Percentiles rank a stretch among this genome's conserved stretches.
Conservation (phyloP, 2,329 filamentous ascomycete genomes). For the Colletotrichum orbiculare region DNA sequence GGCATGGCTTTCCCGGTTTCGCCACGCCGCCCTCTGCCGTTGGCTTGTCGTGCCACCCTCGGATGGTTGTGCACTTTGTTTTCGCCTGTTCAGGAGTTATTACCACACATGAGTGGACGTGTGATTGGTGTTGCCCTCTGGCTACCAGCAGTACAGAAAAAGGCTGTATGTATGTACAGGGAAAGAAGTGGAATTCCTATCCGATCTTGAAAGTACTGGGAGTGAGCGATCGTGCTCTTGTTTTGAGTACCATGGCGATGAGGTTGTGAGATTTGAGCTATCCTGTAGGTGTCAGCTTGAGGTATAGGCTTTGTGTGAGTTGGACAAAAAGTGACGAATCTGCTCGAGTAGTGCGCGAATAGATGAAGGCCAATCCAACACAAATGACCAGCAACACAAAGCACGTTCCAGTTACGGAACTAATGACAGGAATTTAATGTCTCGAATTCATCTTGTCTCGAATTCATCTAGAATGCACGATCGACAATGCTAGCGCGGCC, state of each 20-base stretch:
- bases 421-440: no score
- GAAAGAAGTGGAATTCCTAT: constrained; percentile 28
- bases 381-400: no score
- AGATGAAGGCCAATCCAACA: no score
- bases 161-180: constrained; percentile 32
- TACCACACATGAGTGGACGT: constrained; percentile 6
- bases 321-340: no score
- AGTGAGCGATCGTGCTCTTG: not conserved
- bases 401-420: no score
- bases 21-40: constrained; percentile 14
- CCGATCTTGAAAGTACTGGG: constrained; percentile 6
- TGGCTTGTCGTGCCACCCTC: constrained; percentile 22
- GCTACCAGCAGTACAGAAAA: constrained; percentile 2
- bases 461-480: no score
- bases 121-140: not conserved
- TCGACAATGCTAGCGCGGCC: no score
- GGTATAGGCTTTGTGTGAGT: no score
- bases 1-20: constrained; percentile 18
- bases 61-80: constrained; percentile 20
- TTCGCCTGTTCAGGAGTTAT: constrained; percentile 21
- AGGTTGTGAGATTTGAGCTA: no score
- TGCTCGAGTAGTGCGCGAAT: no score
- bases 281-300: no score
- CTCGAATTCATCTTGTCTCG: no score
- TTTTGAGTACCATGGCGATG: not conserved